Base-by-base conservation (phyloP, 148 eudicot genomes). In the Salicornia ramosissima region DNA sequence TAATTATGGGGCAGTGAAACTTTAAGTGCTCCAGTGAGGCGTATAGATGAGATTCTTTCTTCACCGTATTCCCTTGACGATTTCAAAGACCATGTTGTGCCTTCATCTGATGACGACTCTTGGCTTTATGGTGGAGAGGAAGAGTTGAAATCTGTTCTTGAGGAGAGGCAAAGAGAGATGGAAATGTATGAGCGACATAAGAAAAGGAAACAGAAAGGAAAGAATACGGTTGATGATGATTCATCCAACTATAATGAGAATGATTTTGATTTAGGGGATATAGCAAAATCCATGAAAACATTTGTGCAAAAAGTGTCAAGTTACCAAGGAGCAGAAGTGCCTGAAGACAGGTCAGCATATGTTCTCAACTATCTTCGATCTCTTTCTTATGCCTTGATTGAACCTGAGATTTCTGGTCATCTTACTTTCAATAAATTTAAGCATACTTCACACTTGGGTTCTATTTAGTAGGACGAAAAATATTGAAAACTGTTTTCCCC, bases 71-170 rank as follows among this genome's bases (percentile, higher is more conserved):
- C 90, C 13, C 70, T 71, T 18, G 86, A 86, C 68, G 92, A 85
- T 74, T 93, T 93, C 67, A 72, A 57, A 67, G 81, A 71, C 59
- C 84, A 75, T 75, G 86, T 85, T 46, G 85, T 86, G 40, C 96
- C 90, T 72, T 80, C 87, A 68, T 87, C 92, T 10, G 96, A 90
- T 76, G 95, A 88, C 80, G 91, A 93, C 73, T 88, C 98, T 26
- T 93, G 98, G 98, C 98, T 93, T 53, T 86, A 90, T 76, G 81
- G 76, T 65, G 98, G 90, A 50, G 98, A 93, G 78, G 92, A 88
- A 64, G 98, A 93, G 76, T 70, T 93, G 78, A 85, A 88, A 79
- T 84, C 92, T 70, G 92, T 86, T 73, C 91, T 93, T 77, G 74
- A 73, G 57, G 92, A 88, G 78, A 90, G 96, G 67, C 89, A 93